Evolutionary conservation across 306 rosid species (phyloP).

Genomic region (Quercus dentata): DNA sequence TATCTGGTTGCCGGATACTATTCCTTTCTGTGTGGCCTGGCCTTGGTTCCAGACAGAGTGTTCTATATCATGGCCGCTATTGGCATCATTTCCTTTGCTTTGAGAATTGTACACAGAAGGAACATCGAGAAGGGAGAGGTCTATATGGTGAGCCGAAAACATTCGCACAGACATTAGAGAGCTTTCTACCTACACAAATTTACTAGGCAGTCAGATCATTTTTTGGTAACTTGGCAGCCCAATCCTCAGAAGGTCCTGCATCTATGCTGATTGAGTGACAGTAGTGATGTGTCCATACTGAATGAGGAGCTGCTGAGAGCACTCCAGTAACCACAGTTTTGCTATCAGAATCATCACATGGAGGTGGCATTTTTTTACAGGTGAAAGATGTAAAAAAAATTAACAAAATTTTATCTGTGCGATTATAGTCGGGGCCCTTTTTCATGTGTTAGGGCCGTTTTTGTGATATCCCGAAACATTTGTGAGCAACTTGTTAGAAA

Average conservation of each 20-base stretch:
- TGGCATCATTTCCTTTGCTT: conserved; percentile 60
- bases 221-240: neutral
- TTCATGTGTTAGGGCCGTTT: conserved; percentile 16
- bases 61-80: conserved; percentile 68
- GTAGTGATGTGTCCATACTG: neutral
- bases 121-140: conserved; percentile 50
- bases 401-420: conserved; percentile 17
- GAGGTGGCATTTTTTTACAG: neutral
- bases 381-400: conserved; percentile 10
- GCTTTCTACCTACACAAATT: conserved; percentile 4
- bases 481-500: neutral
- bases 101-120: conserved; percentile 47
- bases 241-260: neutral
- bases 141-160: conserved; percentile 55
- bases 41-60: conserved; percentile 66
- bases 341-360: conserved; percentile 20
- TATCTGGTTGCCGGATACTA: conserved; percentile 78
- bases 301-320: conserved; percentile 6
- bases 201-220: conserved; percentile 5
- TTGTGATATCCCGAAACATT: conserved; percentile 7
- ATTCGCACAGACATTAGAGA: conserved; percentile 68
- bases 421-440: conserved; percentile 17
- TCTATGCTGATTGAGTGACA: neutral
- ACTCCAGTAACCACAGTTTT: conserved; percentile 15
- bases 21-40: conserved; percentile 66